phyloP scores from a whole-genome alignment of 1,284 basidiomycete species.

The Schizopora paradoxa region DNA sequence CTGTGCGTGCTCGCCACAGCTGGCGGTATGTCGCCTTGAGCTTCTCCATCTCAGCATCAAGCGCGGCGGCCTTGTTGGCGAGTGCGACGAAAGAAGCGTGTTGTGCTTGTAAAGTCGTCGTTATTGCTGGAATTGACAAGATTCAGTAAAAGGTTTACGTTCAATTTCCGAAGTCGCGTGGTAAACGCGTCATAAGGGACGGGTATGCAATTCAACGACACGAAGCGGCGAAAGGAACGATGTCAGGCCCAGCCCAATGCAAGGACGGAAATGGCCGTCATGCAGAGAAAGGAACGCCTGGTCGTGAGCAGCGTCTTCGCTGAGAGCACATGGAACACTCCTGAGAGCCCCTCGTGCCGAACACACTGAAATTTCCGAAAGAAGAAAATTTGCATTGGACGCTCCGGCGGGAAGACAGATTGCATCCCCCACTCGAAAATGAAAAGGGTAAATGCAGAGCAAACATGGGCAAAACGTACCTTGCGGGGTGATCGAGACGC shows the following conservation, averaged over 20 bases:
- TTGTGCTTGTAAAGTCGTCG: constrained; percentile 69
- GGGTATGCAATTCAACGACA: background rate
- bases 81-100: constrained; percentile 68
- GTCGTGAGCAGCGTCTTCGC: too few species aligned
- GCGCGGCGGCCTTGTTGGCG: constrained; percentile 62
- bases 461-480: constrained; percentile 36
- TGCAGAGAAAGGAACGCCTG: too few species aligned
- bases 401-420: background rate
- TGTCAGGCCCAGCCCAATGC: background rate
- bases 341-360: too few species aligned
- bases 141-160: constrained; percentile 3
- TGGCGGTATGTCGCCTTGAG: constrained; percentile 62
- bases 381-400: too few species aligned
- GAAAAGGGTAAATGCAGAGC: background rate
- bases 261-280: background rate
- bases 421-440: background rate
- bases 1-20: constrained; percentile 64
- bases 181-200: constrained; percentile 10
- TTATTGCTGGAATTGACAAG: too few species aligned
- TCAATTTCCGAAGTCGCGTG: too few species aligned
- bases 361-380: too few species aligned
- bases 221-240: constrained; percentile 3
- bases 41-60: constrained; percentile 67
- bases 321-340: too few species aligned
- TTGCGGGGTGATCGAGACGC: constrained; percentile 67